Percentiles rank a stretch among this genome's conserved stretches.
Conservation (phyloP, 768 basidiomycete genomes). For the Trametes meyenii region DNA sequence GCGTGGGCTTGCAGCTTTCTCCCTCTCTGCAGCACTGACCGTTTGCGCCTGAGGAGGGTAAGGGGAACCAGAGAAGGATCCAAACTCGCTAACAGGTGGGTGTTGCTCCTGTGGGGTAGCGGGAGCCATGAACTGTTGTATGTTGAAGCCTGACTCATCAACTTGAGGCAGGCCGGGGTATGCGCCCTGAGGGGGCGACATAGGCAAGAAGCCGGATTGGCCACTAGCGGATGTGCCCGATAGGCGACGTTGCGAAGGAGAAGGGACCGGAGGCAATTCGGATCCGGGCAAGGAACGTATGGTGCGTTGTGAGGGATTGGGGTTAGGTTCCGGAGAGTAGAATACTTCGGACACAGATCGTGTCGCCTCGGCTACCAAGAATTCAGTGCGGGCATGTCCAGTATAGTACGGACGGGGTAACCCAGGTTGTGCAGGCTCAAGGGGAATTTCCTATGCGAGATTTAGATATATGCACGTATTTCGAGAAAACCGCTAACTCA, state of each 20-base stretch:
- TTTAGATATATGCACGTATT: conserved; percentile 9
- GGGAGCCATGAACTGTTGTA: conserved; percentile 7
- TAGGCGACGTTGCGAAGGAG: conserved; percentile 6
- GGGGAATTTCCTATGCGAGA: conserved; percentile 66
- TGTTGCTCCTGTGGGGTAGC: neutral
- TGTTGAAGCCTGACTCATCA: conserved; percentile 10
- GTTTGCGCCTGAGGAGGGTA: conserved; percentile 22
- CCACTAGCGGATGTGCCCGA: neutral
- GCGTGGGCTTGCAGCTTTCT: conserved; percentile 13
- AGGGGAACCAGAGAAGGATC: conserved; percentile 15
- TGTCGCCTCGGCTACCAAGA: conserved; percentile 64
- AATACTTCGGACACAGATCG: conserved; percentile 55
- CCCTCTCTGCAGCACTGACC: conserved; percentile 16
- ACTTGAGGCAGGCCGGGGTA: conserved; percentile 21
- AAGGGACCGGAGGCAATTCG: conserved; percentile 23
- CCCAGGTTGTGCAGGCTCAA: conserved; percentile 81
- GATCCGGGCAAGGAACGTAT: conserved; percentile 22
- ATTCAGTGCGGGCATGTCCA: conserved; percentile 63
- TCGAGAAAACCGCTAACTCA: conserved; percentile 10
- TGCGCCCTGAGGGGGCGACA: neutral
- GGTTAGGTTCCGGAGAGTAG: conserved; percentile 30
- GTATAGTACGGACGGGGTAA: conserved; percentile 72
- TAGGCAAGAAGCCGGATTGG: neutral
- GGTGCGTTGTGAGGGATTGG: conserved; percentile 15
- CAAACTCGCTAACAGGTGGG: conserved; percentile 29